Conservation (phyloP, 2,329 filamentous ascomycete species). For the Chalaropsis ovoidea region DNA sequence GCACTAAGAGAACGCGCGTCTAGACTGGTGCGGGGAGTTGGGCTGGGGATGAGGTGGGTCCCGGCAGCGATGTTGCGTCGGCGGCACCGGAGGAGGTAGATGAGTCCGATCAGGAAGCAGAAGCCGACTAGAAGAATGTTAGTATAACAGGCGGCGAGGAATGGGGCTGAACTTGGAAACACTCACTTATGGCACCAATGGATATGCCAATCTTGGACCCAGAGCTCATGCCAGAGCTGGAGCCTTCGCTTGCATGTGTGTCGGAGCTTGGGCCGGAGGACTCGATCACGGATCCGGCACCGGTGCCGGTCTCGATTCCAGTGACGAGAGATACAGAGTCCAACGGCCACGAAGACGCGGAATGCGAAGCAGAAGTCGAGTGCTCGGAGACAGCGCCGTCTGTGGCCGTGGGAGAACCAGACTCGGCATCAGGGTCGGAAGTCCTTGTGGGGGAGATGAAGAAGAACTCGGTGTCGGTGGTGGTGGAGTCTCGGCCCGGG, state of each 20-base stretch:
- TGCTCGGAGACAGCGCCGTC: not conserved
- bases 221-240: constrained; percentile 2
- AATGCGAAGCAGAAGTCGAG: not conserved
- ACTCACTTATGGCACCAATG: constrained; percentile 18
- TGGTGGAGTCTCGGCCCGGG: not conserved
- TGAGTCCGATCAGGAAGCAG: not conserved
- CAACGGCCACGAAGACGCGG: not conserved
- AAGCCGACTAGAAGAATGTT: constrained; percentile 12
- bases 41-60: not conserved
- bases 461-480: not conserved
- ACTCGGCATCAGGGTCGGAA: not conserved
- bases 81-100: constrained; percentile 13
- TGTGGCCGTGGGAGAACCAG: not conserved
- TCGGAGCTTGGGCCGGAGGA: not conserved
- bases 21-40: not conserved
- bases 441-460: constrained; percentile 2
- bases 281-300: not conserved
- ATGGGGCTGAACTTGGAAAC: not conserved
- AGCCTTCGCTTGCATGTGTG: not conserved
- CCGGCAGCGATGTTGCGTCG: not conserved
- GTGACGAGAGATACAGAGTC: not conserved
- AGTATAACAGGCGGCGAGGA: not conserved
- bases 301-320: not conserved
- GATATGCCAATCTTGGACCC: constrained; percentile 17
- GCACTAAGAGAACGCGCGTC: not conserved